Percentiles rank a stretch among this genome's conserved stretches.
Evolutionary conservation across 208 protist species (phyloP).

Genomic region (Eutreptiella sp.): DNA sequence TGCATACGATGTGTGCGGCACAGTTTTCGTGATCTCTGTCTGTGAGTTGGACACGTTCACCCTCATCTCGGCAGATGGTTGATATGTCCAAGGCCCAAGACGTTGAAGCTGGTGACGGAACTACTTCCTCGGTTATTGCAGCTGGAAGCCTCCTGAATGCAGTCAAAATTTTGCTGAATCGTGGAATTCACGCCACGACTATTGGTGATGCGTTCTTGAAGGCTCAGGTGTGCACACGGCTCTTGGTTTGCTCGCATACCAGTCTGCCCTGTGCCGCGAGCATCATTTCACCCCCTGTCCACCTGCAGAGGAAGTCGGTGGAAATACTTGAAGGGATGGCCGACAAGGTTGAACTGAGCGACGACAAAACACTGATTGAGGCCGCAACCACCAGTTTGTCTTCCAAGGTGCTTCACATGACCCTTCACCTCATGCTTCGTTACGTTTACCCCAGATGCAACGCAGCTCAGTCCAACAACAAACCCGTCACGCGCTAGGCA

Average conservation of each 20-base stretch:
- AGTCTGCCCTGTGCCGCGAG: too few relatives aligned
- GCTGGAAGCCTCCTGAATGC: conserved; percentile 87
- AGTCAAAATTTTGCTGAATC: conserved; percentile 80
- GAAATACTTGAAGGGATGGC: conserved; percentile 87
- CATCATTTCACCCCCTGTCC: too few relatives aligned
- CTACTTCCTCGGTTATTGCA: conserved; percentile 97
- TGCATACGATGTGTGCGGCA: not conserved
- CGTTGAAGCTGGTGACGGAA: conserved; percentile 99
- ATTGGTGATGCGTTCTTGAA: conserved; percentile 89
- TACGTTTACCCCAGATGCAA: too few relatives aligned
- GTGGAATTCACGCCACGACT: conserved; percentile 92
- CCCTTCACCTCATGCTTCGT: too few relatives aligned
- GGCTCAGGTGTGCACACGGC: too few relatives aligned
- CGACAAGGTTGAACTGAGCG: conserved; percentile 81
- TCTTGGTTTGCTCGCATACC: too few relatives aligned
- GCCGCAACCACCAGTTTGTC: conserved; percentile 93
- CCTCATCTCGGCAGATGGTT: conserved; percentile 85
- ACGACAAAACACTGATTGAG: conserved; percentile 87
- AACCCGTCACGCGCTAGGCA: too few relatives aligned
- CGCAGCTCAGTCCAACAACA: too few relatives aligned
- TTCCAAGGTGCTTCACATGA: conserved; percentile 96
- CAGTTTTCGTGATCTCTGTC: not conserved
- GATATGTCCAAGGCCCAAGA: conserved; percentile 97
- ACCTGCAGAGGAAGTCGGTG: conserved; percentile 76
- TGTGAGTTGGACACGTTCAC: too few relatives aligned